Base-by-base conservation (phyloP, 805 yeast species). In the Yarrowia bubula region DNA sequence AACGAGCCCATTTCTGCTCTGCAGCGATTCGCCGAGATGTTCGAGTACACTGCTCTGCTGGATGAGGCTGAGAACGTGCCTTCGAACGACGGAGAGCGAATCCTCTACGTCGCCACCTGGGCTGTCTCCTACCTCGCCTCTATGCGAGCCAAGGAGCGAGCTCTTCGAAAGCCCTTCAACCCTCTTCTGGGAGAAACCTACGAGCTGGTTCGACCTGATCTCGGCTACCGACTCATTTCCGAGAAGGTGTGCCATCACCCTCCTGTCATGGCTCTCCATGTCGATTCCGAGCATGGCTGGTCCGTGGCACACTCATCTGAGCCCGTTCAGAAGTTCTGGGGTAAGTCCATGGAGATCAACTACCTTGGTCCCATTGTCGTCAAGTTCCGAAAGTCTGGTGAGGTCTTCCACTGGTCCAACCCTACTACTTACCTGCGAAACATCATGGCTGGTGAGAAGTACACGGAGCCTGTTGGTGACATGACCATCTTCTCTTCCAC, bases 231-330 rank as follows among this genome's bases (percentile, higher is more conserved):
- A 69, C 74, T 89, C 46, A 69, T 95, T 5, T 81, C 90, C 15
- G 99, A 95, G 74, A 95, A 95, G 73, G 96, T 95, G 17, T 76
- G 84, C 35, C 99, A 95, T 71, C 84, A 90, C 65, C 99, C 99
- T 1, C 86, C 87, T 14, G 84, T 92, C 1, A 85, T 92, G 78
- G 97, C 98, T 0, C 79, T 87, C 22, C 86, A 84, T 73, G 89
- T 85, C 5, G 97, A 93, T 66, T 81, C 89, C 28, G 61, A 58
- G 13, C 74, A 77, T 8, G 76, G 81, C 28, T 95, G 98, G 98
- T 71, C 77, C 1, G 66, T 72, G 17, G 73, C 73, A 22, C 77
- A 74, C 69, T 73, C 77, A 4, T 75, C 81, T n/a, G 69, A 77
- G 39, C 81, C 81, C 3, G 84, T 83, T 58, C 97, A 92, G 71